A percentile compares a stretch with the other conserved stretches of the same genome.
phyloP scores from a whole-genome alignment of 2,329 filamentous ascomycete genomes.

The Monilinia fructicola region DNA sequence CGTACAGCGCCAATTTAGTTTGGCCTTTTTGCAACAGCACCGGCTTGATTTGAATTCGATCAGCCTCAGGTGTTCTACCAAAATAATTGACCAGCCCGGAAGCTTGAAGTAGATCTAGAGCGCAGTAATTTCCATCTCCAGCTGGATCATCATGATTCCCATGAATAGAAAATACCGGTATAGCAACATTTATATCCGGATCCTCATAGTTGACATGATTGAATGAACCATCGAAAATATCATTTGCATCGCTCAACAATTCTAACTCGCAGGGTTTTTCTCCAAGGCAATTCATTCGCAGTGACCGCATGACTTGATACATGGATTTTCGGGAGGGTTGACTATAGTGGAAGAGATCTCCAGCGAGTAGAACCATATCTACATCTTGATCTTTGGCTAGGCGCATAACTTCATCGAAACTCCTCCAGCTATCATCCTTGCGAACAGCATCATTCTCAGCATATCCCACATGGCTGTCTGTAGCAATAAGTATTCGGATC shows the following conservation, averaged over 20 bases:
- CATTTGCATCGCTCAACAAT: constrained; percentile 87
- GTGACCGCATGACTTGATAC: constrained; percentile 94
- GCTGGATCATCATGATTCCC: constrained; percentile 98
- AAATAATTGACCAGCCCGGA: constrained; percentile 95
- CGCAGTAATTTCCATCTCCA: constrained; percentile 90
- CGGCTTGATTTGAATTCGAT: constrained; percentile 90
- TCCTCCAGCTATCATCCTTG: constrained; percentile 96
- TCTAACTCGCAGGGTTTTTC: constrained; percentile 95
- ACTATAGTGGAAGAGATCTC: constrained; percentile 97
- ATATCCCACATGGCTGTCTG: constrained; percentile 97
- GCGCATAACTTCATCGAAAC: constrained; percentile 93
- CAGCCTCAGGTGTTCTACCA: constrained; percentile 84
- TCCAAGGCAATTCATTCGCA: constrained; percentile 90
- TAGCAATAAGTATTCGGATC: constrained; percentile 90
- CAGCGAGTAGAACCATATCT: constrained; percentile 94
- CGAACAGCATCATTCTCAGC: constrained; percentile 89
- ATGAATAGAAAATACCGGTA: constrained; percentile 97
- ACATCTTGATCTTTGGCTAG: constrained; percentile 82
- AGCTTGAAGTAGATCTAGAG: constrained; percentile 85
- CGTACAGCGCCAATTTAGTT: constrained; percentile 91
- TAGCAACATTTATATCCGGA: constrained; percentile 92
- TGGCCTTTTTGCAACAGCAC: constrained; percentile 89
- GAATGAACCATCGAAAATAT: constrained; percentile 87
- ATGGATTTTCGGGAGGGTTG: constrained; percentile 93
- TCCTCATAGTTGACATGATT: constrained; percentile 98